These are phyloP conservation scores for Aspergillus calidoustus DNA, from an alignment of 2,329 filamentous ascomycete genomes.

Conservation along the genomic window DNA sequence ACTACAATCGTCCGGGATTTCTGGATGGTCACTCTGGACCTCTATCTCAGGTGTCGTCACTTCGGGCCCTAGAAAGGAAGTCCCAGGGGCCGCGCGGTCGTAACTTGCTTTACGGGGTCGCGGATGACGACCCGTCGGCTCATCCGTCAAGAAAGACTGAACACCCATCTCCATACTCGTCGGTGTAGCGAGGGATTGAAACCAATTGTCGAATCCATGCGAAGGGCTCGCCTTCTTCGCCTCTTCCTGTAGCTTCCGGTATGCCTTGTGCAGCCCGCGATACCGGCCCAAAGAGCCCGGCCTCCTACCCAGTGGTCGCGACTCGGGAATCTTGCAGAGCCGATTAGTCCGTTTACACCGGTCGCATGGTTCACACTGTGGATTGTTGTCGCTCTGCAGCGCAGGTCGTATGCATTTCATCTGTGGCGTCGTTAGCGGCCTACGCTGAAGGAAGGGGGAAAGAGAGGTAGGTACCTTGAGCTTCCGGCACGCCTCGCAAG, in stretches of 20 bases:
- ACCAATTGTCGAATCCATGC: not conserved
- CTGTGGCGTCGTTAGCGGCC: conserved; percentile 1
- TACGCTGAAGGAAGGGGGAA: not conserved
- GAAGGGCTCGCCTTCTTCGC: conserved; percentile 23
- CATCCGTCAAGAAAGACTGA: not conserved
- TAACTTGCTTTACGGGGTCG: not conserved
- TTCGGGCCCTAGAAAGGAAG: not conserved
- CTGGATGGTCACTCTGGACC: not conserved
- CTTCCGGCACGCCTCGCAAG: conserved; percentile 33
- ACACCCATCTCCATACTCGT: not conserved
- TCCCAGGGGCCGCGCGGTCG: not conserved
- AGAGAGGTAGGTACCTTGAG: conserved; percentile 18
- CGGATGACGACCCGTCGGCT: not conserved
- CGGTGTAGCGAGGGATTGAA: not conserved
- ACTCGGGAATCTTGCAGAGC: conserved; percentile 29
- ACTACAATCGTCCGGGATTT: not conserved
- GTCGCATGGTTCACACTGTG: conserved; percentile 25
- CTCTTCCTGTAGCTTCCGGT: conserved; percentile 32
- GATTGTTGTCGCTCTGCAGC: not conserved
- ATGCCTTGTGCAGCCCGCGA: conserved; percentile 35
- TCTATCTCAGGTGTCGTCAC: not conserved
- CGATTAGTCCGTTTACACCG: conserved; percentile 32
- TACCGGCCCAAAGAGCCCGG: conserved; percentile 34
- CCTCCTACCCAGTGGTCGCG: conserved; percentile 31
- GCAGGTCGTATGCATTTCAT: conserved; percentile 33